Evolutionary conservation across 805 yeast species (phyloP), one percentile per base, ranked within the genome.

Genomic region (Kluyveromyces starmeri): DNA sequence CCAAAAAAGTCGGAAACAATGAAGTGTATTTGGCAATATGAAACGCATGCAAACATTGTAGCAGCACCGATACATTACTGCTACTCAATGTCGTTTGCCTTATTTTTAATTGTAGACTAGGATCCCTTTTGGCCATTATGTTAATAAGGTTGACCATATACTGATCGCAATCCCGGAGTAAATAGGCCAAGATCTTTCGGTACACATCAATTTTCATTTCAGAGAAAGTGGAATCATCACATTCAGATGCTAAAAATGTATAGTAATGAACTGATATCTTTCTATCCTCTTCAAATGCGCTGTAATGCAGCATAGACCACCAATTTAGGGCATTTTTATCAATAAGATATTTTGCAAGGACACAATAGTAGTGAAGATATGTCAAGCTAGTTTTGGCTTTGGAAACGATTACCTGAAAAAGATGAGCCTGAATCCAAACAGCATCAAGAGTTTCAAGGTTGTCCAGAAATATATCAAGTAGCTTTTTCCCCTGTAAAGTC

Each of bases 261-360:
- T 42, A 41, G 23, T 52, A 55, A 13, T 35, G 40, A 2, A 50
- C 14, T 19, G 38, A 37, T 7, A 42, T 36, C 8, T 32, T 14
- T 6, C 32, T 16, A n/a, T 44, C 23, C 2, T 41, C 37, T 7
- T 42, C 39, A 17, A 55, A 33, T 7, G 39, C 43, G 29, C 48
- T 51, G 33, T 48, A 56, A 14, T 42, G 41, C 18, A 47, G 40
- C 20, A 56, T 48, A 2, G 56, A 38, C 61, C 60, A 55, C 61
- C 61, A 56, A 2, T 53, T 43, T 18, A 48, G 35, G 5, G 38
- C 41, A 26, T 46, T 41, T 16, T 35, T 35, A n/a, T 40, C 37
- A 4, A 47, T 40, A 4, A 56, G 33, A 20, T 35, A 47, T 30
- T 44, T 43, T 3, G 53, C 58, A 10, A 52, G 33, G 3, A 21